These are phyloP conservation scores for Zarea fungicola DNA, from an alignment of 2,329 filamentous ascomycete genomes.

Conservation along the genomic window DNA sequence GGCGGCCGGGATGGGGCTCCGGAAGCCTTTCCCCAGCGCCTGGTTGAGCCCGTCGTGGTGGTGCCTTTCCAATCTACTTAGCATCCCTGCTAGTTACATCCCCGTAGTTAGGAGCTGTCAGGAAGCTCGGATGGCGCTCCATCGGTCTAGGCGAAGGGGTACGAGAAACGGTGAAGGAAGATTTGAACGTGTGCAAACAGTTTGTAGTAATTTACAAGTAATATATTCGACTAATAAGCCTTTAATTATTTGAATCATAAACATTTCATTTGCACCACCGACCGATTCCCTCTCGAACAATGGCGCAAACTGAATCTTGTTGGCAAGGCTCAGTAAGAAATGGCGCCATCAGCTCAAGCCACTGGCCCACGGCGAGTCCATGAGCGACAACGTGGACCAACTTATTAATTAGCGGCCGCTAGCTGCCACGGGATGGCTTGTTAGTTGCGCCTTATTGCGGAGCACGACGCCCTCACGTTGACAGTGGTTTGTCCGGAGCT, in stretches of 20 bases:
- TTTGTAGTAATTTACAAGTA: background rate
- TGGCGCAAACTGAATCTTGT: background rate
- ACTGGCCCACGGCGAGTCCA: background rate
- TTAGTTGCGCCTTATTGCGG: too few species aligned
- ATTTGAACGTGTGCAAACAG: background rate
- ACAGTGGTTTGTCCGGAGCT: too few species aligned
- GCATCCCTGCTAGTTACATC: too few species aligned
- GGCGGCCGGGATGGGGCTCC: constrained; percentile 21
- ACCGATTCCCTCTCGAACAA: background rate
- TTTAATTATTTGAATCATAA: background rate
- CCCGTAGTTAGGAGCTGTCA: too few species aligned
- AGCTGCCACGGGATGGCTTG: background rate
- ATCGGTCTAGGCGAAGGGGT: too few species aligned
- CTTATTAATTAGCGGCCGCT: too few species aligned
- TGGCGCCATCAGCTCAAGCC: background rate
- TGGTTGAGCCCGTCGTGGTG: constrained; percentile 19
- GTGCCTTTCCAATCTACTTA: constrained; percentile 1
- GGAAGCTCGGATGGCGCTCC: too few species aligned
- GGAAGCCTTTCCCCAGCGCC: constrained; percentile 18
- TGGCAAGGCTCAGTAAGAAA: background rate
- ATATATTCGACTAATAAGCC: too few species aligned
- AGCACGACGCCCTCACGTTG: too few species aligned
- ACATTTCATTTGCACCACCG: background rate
- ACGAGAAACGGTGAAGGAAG: too few species aligned
- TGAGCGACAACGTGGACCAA: too few species aligned